Evolutionary conservation across 1,284 basidiomycete species (phyloP).

Genomic region (Leccinum pachyderme): DNA sequence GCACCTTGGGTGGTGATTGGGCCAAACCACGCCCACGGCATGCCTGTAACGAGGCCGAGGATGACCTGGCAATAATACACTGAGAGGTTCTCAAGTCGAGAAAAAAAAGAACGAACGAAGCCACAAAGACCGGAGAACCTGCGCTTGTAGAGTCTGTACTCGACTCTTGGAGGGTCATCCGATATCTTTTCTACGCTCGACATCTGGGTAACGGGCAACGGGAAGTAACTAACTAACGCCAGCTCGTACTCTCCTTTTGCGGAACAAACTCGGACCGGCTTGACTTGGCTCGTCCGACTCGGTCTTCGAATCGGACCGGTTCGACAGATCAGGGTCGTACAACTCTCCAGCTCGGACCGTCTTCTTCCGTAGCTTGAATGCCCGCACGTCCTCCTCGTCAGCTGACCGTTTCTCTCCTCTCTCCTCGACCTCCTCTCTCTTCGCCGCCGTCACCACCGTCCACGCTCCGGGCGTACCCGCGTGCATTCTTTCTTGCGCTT

Average conservation of each 20-base stretch:
- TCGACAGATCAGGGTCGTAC: constrained; percentile 59
- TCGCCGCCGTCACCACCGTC: constrained; percentile 59
- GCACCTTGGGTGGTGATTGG: constrained; percentile 68
- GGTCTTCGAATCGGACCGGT: constrained; percentile 1
- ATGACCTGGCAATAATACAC: constrained; percentile 43
- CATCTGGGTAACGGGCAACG: not conserved
- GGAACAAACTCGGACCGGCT: constrained; percentile 17
- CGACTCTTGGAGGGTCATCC: not conserved
- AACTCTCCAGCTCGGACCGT: constrained; percentile 54
- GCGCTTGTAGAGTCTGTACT: constrained; percentile 62
- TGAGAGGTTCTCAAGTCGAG: no score
- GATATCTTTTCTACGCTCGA: not conserved
- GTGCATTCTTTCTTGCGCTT: constrained; percentile 55
- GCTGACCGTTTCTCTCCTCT: constrained; percentile 15
- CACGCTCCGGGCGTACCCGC: constrained; percentile 84
- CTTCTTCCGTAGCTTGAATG: constrained; percentile 68
- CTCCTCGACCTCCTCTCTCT: constrained; percentile 14
- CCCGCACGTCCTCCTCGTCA: constrained; percentile 41
- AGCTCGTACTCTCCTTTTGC: constrained; percentile 18
- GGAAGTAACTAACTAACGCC: not conserved
- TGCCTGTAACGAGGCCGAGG: constrained; percentile 59
- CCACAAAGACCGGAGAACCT: constrained; percentile 64
- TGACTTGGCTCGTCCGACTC: constrained; percentile 12
- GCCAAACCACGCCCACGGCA: constrained; percentile 74
- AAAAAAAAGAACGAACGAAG: constrained; percentile 43